Conservation (phyloP, 1,284 basidiomycete species). For the Ustilago cynodontis region DNA sequence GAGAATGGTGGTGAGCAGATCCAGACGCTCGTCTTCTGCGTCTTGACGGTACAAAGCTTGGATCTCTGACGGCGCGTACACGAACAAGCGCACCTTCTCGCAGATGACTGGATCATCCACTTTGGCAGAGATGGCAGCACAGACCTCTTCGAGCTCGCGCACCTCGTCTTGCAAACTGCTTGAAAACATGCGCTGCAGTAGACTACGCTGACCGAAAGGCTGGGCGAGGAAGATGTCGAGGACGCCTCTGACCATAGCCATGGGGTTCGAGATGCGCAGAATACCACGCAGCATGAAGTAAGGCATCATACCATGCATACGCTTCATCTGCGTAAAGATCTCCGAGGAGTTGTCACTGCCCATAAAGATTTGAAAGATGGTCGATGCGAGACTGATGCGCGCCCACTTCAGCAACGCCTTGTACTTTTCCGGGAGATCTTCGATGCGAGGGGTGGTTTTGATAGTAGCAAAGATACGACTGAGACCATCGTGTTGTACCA, state of each 20-base stretch:
- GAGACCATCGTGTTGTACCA: constrained; percentile 81
- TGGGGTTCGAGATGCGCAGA: constrained; percentile 92
- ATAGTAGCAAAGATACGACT: constrained; percentile 88
- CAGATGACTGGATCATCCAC: constrained; percentile 88
- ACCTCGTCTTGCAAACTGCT: constrained; percentile 90
- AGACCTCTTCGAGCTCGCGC: constrained; percentile 83
- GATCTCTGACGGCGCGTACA: constrained; percentile 86
- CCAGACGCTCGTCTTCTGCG: constrained; percentile 77
- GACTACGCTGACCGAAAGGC: constrained; percentile 91
- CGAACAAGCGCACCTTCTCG: constrained; percentile 87
- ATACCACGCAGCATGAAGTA: constrained; percentile 96
- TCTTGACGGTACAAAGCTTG: constrained; percentile 75
- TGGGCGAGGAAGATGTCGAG: constrained; percentile 97
- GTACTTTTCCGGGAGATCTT: constrained; percentile 85
- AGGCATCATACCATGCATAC: constrained; percentile 95
- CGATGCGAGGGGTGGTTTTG: constrained; percentile 82
- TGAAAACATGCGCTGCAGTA: constrained; percentile 88
- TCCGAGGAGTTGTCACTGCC: constrained; percentile 93
- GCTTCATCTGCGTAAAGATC: constrained; percentile 86
- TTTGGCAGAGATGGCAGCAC: constrained; percentile 85
- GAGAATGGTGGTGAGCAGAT: constrained; percentile 85
- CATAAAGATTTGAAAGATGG: constrained; percentile 93
- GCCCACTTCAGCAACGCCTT: constrained; percentile 94
- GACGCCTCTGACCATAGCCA: constrained; percentile 91
- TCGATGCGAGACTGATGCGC: constrained; percentile 85